Conservation (phyloP, 345 rosid genomes). For the Lumnitzera littorea region DNA sequence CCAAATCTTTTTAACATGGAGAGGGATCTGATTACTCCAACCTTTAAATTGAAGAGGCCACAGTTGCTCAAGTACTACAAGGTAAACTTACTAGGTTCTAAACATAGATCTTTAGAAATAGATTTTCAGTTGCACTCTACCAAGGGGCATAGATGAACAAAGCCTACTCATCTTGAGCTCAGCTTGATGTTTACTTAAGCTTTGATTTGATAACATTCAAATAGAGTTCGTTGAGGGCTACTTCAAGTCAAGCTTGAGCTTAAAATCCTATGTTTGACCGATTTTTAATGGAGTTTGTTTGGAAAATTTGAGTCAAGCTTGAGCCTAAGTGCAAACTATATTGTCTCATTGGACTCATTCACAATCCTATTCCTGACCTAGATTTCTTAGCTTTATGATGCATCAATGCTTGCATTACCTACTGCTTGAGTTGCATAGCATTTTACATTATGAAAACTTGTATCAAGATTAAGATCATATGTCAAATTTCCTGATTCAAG, state of each 20-base stretch:
- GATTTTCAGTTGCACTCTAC: background rate
- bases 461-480: background rate
- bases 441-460: background rate
- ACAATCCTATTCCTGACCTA: background rate
- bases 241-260: too few relatives aligned
- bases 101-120: too few relatives aligned
- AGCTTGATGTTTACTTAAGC: too few relatives aligned
- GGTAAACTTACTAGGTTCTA: constrained; percentile 23
- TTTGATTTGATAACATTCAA: too few relatives aligned
- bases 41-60: constrained; percentile 88
- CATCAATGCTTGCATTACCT: background rate
- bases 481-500: background rate
- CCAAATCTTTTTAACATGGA: constrained; percentile 74
- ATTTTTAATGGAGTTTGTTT: too few relatives aligned
- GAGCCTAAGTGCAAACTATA: too few relatives aligned
- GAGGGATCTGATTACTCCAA: constrained; percentile 80
- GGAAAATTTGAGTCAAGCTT: too few relatives aligned
- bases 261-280: too few relatives aligned
- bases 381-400: background rate
- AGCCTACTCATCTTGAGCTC: too few relatives aligned
- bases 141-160: too few relatives aligned
- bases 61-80: constrained; percentile 76
- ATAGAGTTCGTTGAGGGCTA: too few relatives aligned
- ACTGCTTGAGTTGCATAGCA: background rate
- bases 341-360: too few relatives aligned